Evolutionary conservation across 768 basidiomycete species (phyloP).

Genomic region (Psilocybe tampanensis): DNA sequence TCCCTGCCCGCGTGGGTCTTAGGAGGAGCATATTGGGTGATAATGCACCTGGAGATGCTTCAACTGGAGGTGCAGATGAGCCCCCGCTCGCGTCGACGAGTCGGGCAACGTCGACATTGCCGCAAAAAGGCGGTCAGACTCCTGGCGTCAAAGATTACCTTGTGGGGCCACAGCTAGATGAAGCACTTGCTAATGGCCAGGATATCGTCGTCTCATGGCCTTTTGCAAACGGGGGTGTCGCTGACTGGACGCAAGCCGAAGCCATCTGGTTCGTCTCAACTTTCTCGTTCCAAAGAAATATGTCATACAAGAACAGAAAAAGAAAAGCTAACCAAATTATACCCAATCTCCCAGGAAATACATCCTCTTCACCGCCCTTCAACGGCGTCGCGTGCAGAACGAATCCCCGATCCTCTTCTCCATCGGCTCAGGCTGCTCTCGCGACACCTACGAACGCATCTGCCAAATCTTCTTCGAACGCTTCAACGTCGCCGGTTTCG

Average conservation of each 20-base stretch:
- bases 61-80: conserved; percentile 25
- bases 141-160: conserved; percentile 77
- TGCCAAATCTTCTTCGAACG: conserved; percentile 91
- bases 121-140: conserved; percentile 42
- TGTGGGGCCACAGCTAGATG: conserved; percentile 79
- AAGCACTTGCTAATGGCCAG: conserved; percentile 73
- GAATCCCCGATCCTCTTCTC: conserved; percentile 86
- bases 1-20: conserved; percentile 80
- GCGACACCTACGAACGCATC: conserved; percentile 68
- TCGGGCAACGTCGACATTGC: conserved; percentile 45
- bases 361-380: conserved; percentile 72
- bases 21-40: conserved; percentile 48
- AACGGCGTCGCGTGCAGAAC: conserved; percentile 81
- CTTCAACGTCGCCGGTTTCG: conserved; percentile 86
- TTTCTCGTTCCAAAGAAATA: background rate
- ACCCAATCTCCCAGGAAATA: conserved; percentile 74
- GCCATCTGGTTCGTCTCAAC: conserved; percentile 75
- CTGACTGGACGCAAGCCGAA: conserved; percentile 84
- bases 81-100: conserved; percentile 44
- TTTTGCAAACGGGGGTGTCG: conserved; percentile 70
- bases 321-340: background rate
- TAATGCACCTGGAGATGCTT: conserved; percentile 4
- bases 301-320: background rate
- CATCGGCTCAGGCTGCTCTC: conserved; percentile 64
- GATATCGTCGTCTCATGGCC: conserved; percentile 83